These are phyloP conservation scores for Intubia oerlemansii DNA, from an alignment of 2,329 filamentous ascomycete species.

Conservation along the genomic window DNA sequence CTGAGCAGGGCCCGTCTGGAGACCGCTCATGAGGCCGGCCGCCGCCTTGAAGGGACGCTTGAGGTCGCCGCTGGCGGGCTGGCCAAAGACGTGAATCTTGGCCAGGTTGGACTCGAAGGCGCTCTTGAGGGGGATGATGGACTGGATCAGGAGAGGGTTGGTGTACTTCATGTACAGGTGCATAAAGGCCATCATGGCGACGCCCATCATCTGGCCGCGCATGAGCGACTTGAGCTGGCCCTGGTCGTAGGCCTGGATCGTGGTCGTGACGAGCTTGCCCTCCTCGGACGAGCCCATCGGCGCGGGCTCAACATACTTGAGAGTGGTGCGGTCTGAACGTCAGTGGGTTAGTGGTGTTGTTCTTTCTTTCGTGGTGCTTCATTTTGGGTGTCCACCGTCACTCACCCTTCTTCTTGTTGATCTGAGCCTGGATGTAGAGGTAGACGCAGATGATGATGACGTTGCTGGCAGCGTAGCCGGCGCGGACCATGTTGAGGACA, in stretches of 20 bases:
- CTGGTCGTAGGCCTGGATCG: slow-evolving; percentile 84
- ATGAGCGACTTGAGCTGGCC: slow-evolving; percentile 66
- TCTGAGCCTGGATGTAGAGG: slow-evolving; percentile 62
- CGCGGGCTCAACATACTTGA: slow-evolving; percentile 96
- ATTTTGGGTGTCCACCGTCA: not conserved
- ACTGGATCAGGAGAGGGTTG: slow-evolving; percentile 96
- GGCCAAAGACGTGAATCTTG: slow-evolving; percentile 84
- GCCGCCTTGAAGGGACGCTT: slow-evolving; percentile 87
- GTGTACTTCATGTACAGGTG: slow-evolving; percentile 99
- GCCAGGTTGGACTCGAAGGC: slow-evolving; percentile 87
- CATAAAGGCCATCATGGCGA: slow-evolving; percentile 98
- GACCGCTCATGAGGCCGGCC: slow-evolving; percentile 62
- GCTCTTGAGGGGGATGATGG: slow-evolving; percentile 91
- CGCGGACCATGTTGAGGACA: slow-evolving; percentile 34
- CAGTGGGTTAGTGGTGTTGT: too few relatives aligned
- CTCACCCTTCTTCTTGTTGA: slow-evolving; percentile 91
- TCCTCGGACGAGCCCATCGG: slow-evolving; percentile 87
- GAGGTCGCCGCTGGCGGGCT: slow-evolving; percentile 72
- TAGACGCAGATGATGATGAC: slow-evolving; percentile 70
- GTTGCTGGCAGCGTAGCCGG: slow-evolving; percentile 38
- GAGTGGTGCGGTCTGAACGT: slow-evolving; percentile 57
- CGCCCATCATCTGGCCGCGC: slow-evolving; percentile 84
- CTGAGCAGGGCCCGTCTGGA: slow-evolving; percentile 55
- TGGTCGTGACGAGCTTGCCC: slow-evolving; percentile 90
- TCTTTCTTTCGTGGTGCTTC: too few relatives aligned